Evolutionary conservation across 2,329 filamentous ascomycete genomes (phyloP).

Genomic region (Pseudogymnoascus pannorum): DNA sequence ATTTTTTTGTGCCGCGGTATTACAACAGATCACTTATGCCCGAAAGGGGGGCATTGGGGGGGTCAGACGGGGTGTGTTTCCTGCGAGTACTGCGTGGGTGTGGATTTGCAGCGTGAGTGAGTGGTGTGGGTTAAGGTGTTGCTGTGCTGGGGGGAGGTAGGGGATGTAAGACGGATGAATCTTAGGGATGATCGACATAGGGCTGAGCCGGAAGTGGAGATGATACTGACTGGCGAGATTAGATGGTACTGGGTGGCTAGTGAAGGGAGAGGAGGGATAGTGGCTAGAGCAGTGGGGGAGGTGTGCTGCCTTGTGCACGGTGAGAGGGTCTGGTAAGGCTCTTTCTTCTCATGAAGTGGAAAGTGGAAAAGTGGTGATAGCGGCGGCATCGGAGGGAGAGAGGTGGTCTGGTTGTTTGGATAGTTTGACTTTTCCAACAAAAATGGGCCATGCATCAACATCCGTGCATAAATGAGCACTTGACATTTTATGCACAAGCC

Average conservation of each 20-base stretch:
- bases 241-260: not conserved
- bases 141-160: not conserved
- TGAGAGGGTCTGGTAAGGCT: not conserved
- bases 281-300: not conserved
- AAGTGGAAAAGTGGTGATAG: not conserved
- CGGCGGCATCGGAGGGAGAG: not conserved
- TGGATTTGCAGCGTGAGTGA: not conserved
- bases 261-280: not conserved
- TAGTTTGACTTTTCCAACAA: not conserved
- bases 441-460: not conserved
- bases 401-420: not conserved
- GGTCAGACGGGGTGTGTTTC: slow-evolving; percentile 2
- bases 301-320: not conserved
- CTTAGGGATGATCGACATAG: not conserved
- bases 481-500: not conserved
- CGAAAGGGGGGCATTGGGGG: not conserved
- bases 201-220: not conserved
- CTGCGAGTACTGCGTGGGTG: not conserved
- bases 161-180: slow-evolving; percentile 4
- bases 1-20: not conserved
- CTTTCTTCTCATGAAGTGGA: not conserved
- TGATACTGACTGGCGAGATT: not conserved
- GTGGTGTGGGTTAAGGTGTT: not conserved
- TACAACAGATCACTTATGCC: not conserved
- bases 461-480: not conserved